A percentile compares a stretch with the other conserved stretches of the same genome.
phyloP scores from a whole-genome alignment of 768 basidiomycete genomes.

The Rhizopogon roseolus region DNA sequence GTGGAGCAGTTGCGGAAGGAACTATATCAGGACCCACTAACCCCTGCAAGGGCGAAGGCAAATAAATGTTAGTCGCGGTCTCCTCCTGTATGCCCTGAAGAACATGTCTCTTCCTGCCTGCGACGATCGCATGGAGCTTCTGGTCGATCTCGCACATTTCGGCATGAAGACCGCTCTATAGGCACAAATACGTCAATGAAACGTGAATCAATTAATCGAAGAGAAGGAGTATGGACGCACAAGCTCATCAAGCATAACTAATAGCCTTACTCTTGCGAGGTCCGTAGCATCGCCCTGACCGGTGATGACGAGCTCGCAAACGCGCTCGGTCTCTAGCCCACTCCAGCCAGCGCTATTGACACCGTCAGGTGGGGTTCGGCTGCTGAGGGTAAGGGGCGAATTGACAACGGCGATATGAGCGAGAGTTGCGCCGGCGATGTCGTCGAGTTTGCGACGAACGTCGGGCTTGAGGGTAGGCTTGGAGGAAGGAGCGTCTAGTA shows the following conservation, averaged over 20 bases:
- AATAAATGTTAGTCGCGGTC: constrained; percentile 95
- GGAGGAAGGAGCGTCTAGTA: constrained; percentile 79
- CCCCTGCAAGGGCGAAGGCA: constrained; percentile 86
- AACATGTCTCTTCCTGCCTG: constrained; percentile 80
- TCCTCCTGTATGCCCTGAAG: constrained; percentile 95
- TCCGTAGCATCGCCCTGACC: constrained; percentile 88
- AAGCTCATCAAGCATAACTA: constrained; percentile 94
- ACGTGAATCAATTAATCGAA: constrained; percentile 3
- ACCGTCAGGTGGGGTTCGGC: constrained; percentile 71
- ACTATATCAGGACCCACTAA: constrained; percentile 67
- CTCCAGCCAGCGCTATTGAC: constrained; percentile 79
- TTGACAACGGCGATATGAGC: constrained; percentile 95
- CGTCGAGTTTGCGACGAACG: constrained; percentile 83
- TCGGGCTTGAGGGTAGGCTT: constrained; percentile 79
- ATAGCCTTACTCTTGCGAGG: constrained; percentile 80
- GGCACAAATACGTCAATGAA: constrained; percentile 6
- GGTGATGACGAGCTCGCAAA: constrained; percentile 89
- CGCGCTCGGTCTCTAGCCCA: constrained; percentile 89
- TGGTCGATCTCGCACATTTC: constrained; percentile 93
- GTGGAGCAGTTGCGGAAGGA: constrained; percentile 29
- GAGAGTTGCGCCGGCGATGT: constrained; percentile 88
- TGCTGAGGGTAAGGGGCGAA: constrained; percentile 69
- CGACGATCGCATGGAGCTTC: constrained; percentile 88
- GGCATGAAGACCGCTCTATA: constrained; percentile 83
- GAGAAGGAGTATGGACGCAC: constrained; percentile 42